Base-by-base conservation (phyloP, 2,329 filamentous ascomycete genomes). In the Plenodomus biglobosus region DNA sequence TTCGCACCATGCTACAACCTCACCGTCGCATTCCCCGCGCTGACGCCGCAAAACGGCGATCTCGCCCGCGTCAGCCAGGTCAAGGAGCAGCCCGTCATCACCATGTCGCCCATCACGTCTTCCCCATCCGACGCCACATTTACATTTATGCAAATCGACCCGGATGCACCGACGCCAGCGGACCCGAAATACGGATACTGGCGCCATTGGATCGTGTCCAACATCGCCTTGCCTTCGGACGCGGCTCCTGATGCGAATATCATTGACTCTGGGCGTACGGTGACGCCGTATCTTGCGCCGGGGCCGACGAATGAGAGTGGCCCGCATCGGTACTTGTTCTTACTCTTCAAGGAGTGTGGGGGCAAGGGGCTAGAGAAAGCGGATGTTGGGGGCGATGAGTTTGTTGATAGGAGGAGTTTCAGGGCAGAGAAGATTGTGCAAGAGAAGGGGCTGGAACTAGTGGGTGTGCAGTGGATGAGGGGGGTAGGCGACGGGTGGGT, bases 161-260 rank as follows among this genome's bases (percentile, higher is more conserved):
- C 79, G 0, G 80, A 82, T 49, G 80, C 79, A 17, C 80, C 80
- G 0, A 81, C 78, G 0, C 80, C 80, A 0, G 76, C 79, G 30
- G 76, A 82, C 42, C 78, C 78, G 5, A 80, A 78, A 56, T 81
- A 79, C 57, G 76, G 78, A 0, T 81, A 78, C 57, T 82, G 79
- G 78, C 70, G 79, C 17, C 80, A 82, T 56, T 82, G 78, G 77
- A 71, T 82, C 20, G 61, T 80, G 0, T 48, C 55, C 1, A 43
- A 48, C 2, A 59, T 71, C 13, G 45, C 53, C 1, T 13, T 43
- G 0, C 21, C 48, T 1, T 20, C 41, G 3, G 36, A 50, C 8
- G 34, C 46, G 2, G 21, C 16, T 0, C n/a, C 45, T 2, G 38
- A 50, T 11, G 30, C 40, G 3, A 43, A 56, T 17, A 49, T 57